Evolutionary conservation across 2,329 filamentous ascomycete genomes (phyloP).

Genomic region (Ophiostoma pallidulum): DNA sequence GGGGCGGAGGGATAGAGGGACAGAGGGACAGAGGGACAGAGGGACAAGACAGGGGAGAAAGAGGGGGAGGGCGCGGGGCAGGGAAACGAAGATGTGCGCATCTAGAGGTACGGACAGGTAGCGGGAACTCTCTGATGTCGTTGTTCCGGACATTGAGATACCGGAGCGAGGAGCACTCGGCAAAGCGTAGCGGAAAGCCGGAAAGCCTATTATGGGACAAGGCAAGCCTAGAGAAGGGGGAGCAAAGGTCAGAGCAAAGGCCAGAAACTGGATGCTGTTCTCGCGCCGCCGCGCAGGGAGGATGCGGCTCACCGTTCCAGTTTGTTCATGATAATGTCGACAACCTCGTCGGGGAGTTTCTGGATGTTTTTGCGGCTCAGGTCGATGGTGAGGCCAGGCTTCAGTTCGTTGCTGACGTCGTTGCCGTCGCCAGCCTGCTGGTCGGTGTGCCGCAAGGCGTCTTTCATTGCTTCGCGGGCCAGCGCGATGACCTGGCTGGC

Average conservation of each 20-base stretch:
- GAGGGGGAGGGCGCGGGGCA: slow-evolving; percentile 8
- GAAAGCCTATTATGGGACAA: slow-evolving; percentile 71
- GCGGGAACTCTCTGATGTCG: slow-evolving; percentile 53
- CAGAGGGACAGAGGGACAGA: too few relatives aligned
- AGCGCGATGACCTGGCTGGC: slow-evolving; percentile 55
- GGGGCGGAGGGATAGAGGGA: too few relatives aligned
- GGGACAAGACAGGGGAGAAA: slow-evolving; percentile 12
- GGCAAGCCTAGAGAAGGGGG: slow-evolving; percentile 48
- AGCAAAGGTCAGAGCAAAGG: background rate
- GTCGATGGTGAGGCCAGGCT: slow-evolving; percentile 68
- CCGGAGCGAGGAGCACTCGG: slow-evolving; percentile 66
- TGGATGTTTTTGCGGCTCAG: slow-evolving; percentile 66
- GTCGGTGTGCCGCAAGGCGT: slow-evolving; percentile 56
- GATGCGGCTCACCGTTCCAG: slow-evolving; percentile 63
- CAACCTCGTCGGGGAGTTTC: slow-evolving; percentile 61
- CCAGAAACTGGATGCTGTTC: background rate
- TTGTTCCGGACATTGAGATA: slow-evolving; percentile 78
- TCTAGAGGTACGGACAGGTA: slow-evolving; percentile 34
- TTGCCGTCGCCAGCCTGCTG: slow-evolving; percentile 52
- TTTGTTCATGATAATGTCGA: slow-evolving; percentile 65
- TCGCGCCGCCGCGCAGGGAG: too few relatives aligned
- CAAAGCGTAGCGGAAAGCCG: slow-evolving; percentile 59
- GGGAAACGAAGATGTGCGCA: background rate
- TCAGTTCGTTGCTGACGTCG: slow-evolving; percentile 49
- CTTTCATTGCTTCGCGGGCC: slow-evolving; percentile 57